A percentile compares a stretch with the other conserved stretches of the same genome.
Evolutionary conservation across 2,329 filamentous ascomycete genomes (phyloP).

Genomic region (Lasiodiplodia citricola): DNA sequence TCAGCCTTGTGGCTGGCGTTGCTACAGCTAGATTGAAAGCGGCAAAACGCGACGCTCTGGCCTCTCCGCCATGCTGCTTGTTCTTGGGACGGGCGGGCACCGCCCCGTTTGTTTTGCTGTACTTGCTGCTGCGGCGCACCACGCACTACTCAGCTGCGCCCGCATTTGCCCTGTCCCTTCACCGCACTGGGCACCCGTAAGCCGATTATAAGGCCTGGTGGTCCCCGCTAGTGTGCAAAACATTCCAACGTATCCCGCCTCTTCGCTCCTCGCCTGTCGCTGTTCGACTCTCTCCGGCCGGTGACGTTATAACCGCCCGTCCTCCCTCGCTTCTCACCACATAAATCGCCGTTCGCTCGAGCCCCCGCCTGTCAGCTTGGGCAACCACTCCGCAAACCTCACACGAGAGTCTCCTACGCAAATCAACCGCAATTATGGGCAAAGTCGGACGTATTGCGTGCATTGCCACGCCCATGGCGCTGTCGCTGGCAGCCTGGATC

Average conservation of each 20-base stretch:
- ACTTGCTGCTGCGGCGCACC: neutral
- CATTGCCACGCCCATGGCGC: conserved; percentile 83
- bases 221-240: neutral
- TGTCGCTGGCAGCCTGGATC: conserved; percentile 78
- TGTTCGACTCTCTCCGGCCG: neutral
- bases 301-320: conserved; percentile 15
- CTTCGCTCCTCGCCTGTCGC: conserved; percentile 3
- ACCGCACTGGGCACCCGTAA: conserved; percentile 8
- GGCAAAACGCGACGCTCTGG: neutral
- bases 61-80: neutral
- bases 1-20: conserved; percentile 20
- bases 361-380: neutral
- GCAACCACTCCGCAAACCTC: neutral
- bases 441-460: conserved; percentile 81
- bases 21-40: conserved; percentile 17
- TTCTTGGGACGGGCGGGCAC: neutral
- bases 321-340: conserved; percentile 17
- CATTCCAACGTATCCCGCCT: neutral
- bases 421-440: conserved; percentile 58
- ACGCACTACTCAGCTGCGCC: conserved; percentile 12
- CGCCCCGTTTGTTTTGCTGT: conserved; percentile 6
- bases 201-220: conserved; percentile 12
- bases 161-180: neutral
- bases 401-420: neutral
- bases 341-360: neutral